These are phyloP conservation scores for Hygrocybe punicea DNA, from an alignment of 768 basidiomycete species.

Conservation along the genomic window DNA sequence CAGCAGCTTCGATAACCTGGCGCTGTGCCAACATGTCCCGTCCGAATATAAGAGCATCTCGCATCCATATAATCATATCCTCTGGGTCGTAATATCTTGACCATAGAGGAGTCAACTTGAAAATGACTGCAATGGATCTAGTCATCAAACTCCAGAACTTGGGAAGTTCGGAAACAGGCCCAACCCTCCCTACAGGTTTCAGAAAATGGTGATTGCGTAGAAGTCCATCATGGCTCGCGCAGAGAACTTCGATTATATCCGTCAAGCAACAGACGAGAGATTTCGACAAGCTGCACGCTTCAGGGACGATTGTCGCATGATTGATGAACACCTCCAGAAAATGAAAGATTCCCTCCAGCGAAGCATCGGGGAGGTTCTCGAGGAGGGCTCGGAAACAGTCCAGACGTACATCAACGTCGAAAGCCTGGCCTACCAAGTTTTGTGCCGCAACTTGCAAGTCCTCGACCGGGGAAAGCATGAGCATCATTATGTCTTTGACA, in stretches of 20 bases:
- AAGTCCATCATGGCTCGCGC: constrained; percentile 66
- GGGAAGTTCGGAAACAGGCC: constrained; percentile 54
- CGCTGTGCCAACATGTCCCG: constrained; percentile 81
- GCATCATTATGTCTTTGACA: constrained; percentile 54
- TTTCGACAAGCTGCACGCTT: constrained; percentile 86
- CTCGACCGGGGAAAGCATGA: constrained; percentile 81
- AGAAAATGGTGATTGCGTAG: constrained; percentile 56
- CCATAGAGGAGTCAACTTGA: constrained; percentile 82
- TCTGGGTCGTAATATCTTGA: constrained; percentile 72
- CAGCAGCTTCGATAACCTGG: constrained; percentile 71
- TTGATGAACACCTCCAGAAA: constrained; percentile 64
- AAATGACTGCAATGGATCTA: constrained; percentile 74
- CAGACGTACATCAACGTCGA: constrained; percentile 82
- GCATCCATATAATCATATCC: constrained; percentile 96
- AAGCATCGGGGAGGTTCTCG: constrained; percentile 56
- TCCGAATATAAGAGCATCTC: constrained; percentile 93
- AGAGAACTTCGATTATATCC: constrained; percentile 87
- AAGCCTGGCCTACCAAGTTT: constrained; percentile 77
- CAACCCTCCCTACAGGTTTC: constrained; percentile 39
- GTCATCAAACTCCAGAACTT: constrained; percentile 84
- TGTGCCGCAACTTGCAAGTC: constrained; percentile 73
- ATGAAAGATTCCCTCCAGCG: constrained; percentile 67
- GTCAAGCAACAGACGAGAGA: constrained; percentile 89
- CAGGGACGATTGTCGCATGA: constrained; percentile 63
- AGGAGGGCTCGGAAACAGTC: constrained; percentile 85